Conservation (phyloP, 495 filamentous ascomycete species). For the Penicillium paxilli region DNA sequence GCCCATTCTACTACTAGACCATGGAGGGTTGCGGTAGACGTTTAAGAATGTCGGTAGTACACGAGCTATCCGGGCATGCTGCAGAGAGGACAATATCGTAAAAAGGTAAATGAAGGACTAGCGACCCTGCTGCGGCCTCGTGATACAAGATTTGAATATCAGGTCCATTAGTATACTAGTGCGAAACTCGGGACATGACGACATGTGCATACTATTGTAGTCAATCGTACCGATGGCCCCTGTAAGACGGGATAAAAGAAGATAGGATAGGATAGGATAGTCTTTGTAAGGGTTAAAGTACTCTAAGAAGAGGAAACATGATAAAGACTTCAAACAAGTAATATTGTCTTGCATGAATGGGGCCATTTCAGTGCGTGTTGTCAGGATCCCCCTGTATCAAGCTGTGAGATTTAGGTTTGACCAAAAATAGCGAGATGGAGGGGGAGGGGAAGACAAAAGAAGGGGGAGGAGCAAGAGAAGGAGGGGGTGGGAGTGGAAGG, state of each 20-base stretch:
- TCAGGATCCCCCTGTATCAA: not conserved
- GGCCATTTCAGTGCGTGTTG: not conserved
- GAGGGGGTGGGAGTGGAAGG: not conserved
- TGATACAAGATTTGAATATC: conserved; percentile 12
- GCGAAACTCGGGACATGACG: conserved; percentile 4
- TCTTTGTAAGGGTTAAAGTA: no score
- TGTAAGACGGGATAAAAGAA: no score
- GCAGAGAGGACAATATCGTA: not conserved
- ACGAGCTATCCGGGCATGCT: conserved; percentile 1
- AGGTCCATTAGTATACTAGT: not conserved
- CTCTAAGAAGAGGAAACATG: no score
- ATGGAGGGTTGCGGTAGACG: not conserved
- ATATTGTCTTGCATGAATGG: not conserved
- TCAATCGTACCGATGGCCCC: no score
- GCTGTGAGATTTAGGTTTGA: conserved; percentile 6
- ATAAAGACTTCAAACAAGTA: not conserved
- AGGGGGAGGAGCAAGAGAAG: not conserved
- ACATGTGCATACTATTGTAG: no score
- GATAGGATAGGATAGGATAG: no score
- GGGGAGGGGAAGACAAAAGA: not conserved
- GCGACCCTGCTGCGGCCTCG: conserved; percentile 12
- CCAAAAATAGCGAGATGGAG: conserved; percentile 15
- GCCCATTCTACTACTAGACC: no score
- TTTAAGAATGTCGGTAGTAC: not conserved
- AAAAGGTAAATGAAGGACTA: not conserved